Conservation (phyloP, 1,139 yeast genomes). For the Hanseniaspora sp. region DNA sequence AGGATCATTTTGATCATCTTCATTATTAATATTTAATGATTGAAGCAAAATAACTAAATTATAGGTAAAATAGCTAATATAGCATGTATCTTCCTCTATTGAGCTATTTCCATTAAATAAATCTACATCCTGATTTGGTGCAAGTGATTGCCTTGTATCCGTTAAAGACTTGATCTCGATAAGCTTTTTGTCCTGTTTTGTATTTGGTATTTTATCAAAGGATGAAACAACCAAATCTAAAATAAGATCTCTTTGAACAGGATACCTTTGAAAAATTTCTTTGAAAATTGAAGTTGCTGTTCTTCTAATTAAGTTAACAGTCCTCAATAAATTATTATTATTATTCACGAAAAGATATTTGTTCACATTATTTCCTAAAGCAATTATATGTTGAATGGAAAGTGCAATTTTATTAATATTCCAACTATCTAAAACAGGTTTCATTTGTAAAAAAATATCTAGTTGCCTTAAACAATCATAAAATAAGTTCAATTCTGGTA, state of each 20-base stretch:
- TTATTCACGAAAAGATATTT: slow-evolving; percentile 13
- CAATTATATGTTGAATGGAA: slow-evolving; percentile 26
- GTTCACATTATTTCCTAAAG: slow-evolving; percentile 30
- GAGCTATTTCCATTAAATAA: not conserved
- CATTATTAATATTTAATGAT: not conserved
- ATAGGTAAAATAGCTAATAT: slow-evolving; percentile 25
- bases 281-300: slow-evolving; percentile 32
- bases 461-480: not conserved
- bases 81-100: slow-evolving; percentile 1
- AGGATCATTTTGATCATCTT: not conserved
- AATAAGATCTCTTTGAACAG: slow-evolving; percentile 48
- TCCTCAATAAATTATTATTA: not conserved
- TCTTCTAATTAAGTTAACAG: not conserved
- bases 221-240: slow-evolving; percentile 49
- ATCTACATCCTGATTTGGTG: not conserved
- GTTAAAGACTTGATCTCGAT: slow-evolving; percentile 19
- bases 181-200: slow-evolving; percentile 29
- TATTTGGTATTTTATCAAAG: slow-evolving; percentile 39
- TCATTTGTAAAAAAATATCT: slow-evolving; percentile 17
- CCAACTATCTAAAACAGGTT: slow-evolving; percentile 26
- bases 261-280: slow-evolving; percentile 37
- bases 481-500: not conserved
- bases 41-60: slow-evolving; percentile 24
- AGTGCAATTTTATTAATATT: slow-evolving; percentile 25
- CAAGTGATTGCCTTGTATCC: not conserved